A percentile compares a stretch with the other conserved stretches of the same genome.
Evolutionary conservation across 73 alveolate species (phyloP).

Genomic region (Tetrahymena malaccensis): DNA sequence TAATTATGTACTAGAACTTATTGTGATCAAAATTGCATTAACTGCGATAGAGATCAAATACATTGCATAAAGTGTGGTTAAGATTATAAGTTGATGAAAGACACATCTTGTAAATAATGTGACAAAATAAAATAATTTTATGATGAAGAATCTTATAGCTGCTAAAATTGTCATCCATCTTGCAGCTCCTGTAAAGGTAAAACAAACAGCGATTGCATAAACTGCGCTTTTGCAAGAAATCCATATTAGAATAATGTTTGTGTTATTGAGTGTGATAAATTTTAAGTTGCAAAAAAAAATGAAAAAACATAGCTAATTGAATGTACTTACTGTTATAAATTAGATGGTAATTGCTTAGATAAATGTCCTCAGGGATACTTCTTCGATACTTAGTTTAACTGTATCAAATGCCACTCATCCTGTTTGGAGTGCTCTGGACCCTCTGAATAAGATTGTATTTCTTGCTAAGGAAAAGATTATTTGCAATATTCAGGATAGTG

Average conservation of each 20-base stretch:
- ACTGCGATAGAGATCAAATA: background rate
- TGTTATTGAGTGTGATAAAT: background rate
- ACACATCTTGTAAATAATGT: background rate
- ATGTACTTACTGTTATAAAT: background rate
- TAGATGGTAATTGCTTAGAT: background rate
- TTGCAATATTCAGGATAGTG: background rate
- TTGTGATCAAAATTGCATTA: background rate
- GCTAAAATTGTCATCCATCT: background rate
- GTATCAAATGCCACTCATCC: background rate
- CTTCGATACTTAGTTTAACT: background rate
- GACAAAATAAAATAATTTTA: background rate
- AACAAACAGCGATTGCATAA: background rate
- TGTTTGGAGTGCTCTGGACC: background rate
- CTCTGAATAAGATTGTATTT: background rate
- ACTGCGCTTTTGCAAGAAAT: background rate
- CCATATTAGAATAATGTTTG: background rate
- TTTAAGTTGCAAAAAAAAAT: background rate
- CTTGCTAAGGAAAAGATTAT: background rate
- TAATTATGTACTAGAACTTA: background rate
- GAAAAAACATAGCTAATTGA: background rate
- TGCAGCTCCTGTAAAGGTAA: background rate
- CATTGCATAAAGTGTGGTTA: background rate
- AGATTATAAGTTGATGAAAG: background rate
- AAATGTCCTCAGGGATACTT: background rate
- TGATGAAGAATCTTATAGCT: background rate